Base-by-base conservation (phyloP, 164 flowering plant genomes). In the Dillenia suffruticosa region DNA sequence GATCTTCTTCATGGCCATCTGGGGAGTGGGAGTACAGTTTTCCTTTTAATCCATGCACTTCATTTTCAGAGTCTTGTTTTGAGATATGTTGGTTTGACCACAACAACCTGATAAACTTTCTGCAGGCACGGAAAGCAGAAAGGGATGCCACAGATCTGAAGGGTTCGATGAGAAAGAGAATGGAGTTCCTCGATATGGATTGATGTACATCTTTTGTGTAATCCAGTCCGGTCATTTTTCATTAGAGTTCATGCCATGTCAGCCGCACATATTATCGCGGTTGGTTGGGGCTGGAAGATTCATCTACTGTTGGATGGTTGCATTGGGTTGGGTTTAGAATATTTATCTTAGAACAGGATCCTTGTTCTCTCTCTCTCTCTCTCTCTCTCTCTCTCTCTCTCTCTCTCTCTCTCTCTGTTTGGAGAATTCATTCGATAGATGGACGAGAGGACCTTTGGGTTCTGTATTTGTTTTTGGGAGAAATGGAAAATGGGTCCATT, bases 151-250 rank as follows among this genome's bases (percentile, higher is more conserved):
- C 84, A 12, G 99, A 94, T 69, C 84, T 94, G 40, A 94, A 86
- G 78, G 97, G 97, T 26, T 62, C 89, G 9, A 89, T 94, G 89
- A 86, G 96, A 74, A 91, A 94, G 76, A 86, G 99, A 70, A 91
- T 94, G 99, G 99, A 94, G 76, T 94, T 94, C 67, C 96, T 94
- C 40, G 97, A 94, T 71, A 68, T 91, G 75, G 92, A 86, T 58
- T 86, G 69, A 76, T 59, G 46, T 60, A 46, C 26, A 63, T 44
- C 40, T 22, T 43, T 16, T 24, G 22, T 48, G 45, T n/a, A 56
- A 19, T 53, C 63, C 56, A 17, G 46, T 55, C 59, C 62, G 3
- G n/a, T 32, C 49, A 51, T 22, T 40, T 48, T 26, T 63, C 64
- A 61, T 9, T 46, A 43, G 61, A 64, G 51, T 17, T 49, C 46